Evolutionary conservation across 345 rosid genomes (phyloP).

Genomic region (Gossypium longicalyx): DNA sequence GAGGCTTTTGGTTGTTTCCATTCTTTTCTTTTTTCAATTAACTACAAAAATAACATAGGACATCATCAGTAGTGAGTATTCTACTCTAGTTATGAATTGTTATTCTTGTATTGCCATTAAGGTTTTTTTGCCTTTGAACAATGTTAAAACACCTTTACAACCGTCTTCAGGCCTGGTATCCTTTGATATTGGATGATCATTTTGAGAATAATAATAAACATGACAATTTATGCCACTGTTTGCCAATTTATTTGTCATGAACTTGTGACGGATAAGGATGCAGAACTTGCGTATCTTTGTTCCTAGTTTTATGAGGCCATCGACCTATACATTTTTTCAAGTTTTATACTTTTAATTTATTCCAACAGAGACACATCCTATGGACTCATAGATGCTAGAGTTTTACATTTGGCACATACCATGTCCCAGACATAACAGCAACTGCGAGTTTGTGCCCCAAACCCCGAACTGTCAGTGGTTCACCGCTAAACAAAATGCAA

Average conservation of each 20-base stretch:
- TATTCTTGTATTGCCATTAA: background rate
- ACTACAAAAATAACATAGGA: slow-evolving; percentile 1
- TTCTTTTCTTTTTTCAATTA: background rate
- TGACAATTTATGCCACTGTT: background rate
- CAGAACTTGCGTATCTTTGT: background rate
- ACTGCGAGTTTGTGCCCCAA: slow-evolving; percentile 97
- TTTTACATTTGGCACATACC: slow-evolving; percentile 33
- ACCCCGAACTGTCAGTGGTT: slow-evolving; percentile 78
- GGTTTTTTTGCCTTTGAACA: background rate
- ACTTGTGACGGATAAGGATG: background rate
- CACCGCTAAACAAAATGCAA: slow-evolving; percentile 44
- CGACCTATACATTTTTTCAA: slow-evolving; percentile 43
- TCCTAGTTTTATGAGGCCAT: slow-evolving; percentile 30
- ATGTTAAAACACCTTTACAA: background rate
- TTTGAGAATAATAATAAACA: background rate
- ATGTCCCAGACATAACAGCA: slow-evolving; percentile 94
- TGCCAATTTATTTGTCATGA: background rate
- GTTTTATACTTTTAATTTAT: background rate
- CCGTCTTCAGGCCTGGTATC: background rate
- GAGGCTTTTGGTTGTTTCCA: background rate
- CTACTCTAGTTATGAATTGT: slow-evolving; percentile 4
- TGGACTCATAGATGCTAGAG: background rate
- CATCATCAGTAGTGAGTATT: background rate
- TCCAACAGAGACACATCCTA: background rate
- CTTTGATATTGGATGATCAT: background rate